phyloP scores from a whole-genome alignment of 345 rosid genomes.

The Brassica juncea region DNA sequence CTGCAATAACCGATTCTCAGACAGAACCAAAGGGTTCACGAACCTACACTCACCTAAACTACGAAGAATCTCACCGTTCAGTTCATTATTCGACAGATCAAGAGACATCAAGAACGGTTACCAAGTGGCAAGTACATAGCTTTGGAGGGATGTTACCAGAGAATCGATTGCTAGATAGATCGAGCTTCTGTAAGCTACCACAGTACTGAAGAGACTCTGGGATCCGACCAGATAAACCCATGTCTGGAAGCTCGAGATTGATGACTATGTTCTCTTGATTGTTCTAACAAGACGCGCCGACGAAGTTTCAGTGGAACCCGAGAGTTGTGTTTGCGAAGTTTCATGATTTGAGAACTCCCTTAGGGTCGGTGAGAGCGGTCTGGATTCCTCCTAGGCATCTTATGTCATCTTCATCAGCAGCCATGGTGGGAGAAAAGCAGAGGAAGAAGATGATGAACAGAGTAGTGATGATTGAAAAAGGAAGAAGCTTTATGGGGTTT shows the following conservation, averaged over 20 bases:
- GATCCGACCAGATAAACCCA: conserved; percentile 23
- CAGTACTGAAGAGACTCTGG: too few species aligned
- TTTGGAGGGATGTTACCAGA: conserved; percentile 72
- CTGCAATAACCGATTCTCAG: conserved; percentile 54
- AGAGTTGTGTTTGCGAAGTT: conserved; percentile 37
- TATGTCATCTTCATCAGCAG: not conserved
- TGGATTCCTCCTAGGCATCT: not conserved
- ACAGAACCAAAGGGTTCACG: conserved; percentile 57
- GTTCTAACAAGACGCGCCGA: conserved; percentile 33
- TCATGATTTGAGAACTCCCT: not conserved
- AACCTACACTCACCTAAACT: conserved; percentile 55
- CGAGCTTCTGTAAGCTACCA: conserved; percentile 57
- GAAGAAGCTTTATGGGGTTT: not conserved
- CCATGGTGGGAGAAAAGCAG: not conserved
- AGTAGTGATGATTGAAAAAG: not conserved
- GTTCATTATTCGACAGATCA: conserved; percentile 62
- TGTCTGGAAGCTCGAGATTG: conserved; percentile 50
- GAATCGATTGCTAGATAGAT: conserved; percentile 65
- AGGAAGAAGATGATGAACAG: not conserved
- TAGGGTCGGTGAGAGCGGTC: not conserved
- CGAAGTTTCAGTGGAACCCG: conserved; percentile 58
- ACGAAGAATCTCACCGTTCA: conserved; percentile 63
- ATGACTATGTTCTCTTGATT: too few species aligned
- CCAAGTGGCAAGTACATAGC: conserved; percentile 57
- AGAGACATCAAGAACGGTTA: conserved; percentile 69